Conservation (phyloP, 202 grass and related monocot species). For the Setaria italica region DNA sequence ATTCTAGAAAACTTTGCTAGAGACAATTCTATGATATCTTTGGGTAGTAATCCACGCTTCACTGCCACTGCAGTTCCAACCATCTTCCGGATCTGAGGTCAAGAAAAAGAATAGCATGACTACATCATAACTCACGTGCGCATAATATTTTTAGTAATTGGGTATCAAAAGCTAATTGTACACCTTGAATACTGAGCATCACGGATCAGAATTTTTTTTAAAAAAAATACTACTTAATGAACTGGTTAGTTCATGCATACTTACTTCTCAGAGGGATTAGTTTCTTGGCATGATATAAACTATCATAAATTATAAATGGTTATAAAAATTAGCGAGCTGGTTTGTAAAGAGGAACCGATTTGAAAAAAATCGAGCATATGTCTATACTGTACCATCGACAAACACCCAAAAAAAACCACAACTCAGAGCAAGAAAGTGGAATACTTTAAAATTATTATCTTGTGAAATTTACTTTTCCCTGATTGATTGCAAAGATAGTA, state of each 20-base stretch:
- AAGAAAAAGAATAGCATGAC: slow-evolving; percentile 30
- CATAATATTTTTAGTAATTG: slow-evolving; percentile 33
- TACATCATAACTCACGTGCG: not conserved
- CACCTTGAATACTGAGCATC: not conserved
- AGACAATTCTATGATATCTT: slow-evolving; percentile 77
- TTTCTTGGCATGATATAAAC: slow-evolving; percentile 10
- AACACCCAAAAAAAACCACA: slow-evolving; percentile 15
- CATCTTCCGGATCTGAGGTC: slow-evolving; percentile 88
- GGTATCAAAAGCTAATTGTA: not conserved
- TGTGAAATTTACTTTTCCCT: not conserved
- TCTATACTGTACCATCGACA: not conserved
- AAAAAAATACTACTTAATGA: not conserved
- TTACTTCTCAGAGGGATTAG: slow-evolving; percentile 24
- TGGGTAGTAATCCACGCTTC: slow-evolving; percentile 80
- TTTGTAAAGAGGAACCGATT: not conserved
- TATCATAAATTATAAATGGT: not conserved
- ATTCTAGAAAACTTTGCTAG: slow-evolving; percentile 88
- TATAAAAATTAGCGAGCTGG: not conserved
- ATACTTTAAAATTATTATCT: not conserved
- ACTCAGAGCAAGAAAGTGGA: not conserved
- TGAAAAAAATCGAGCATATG: not conserved
- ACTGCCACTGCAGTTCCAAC: slow-evolving; percentile 88
- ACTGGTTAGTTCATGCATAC: slow-evolving; percentile 19
- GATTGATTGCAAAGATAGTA: not conserved
- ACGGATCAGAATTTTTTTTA: not conserved